Evolutionary conservation across 1,284 basidiomycete species (phyloP).

Genomic region (Apiotrichum mycotoxinovorans): DNA sequence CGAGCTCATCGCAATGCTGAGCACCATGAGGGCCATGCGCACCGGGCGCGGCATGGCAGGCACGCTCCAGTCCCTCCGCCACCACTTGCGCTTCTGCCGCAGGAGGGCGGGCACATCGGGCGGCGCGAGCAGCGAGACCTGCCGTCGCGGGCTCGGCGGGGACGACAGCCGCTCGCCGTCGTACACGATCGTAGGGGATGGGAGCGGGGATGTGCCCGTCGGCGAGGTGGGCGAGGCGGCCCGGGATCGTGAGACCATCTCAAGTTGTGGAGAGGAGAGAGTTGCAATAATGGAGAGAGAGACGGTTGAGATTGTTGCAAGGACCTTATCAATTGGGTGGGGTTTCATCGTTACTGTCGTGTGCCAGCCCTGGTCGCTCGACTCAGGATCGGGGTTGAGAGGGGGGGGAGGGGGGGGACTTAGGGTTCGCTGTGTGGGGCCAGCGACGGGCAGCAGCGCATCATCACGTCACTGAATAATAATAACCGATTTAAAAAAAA

Average conservation of each 20-base stretch:
- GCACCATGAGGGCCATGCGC: constrained; percentile 36
- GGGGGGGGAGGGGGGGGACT: too few species aligned
- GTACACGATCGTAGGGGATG: not conserved
- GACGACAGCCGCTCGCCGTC: too few species aligned
- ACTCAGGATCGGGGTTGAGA: too few species aligned
- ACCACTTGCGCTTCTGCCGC: constrained; percentile 28
- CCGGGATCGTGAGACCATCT: not conserved
- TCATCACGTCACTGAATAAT: too few species aligned
- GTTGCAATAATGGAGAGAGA: not conserved
- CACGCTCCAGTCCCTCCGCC: constrained; percentile 21
- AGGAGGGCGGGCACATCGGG: constrained; percentile 32
- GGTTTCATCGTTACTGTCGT: too few species aligned
- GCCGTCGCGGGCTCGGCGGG: constrained; percentile 2
- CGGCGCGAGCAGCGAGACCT: constrained; percentile 15
- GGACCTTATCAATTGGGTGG: too few species aligned
- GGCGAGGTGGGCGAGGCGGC: not conserved
- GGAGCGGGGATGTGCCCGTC: not conserved
- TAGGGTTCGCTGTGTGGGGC: too few species aligned
- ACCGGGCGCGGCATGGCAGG: constrained; percentile 22
- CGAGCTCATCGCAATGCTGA: constrained; percentile 37
- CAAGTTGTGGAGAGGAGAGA: not conserved
- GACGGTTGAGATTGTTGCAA: too few species aligned
- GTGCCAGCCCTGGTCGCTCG: too few species aligned
- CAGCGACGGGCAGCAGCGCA: too few species aligned
- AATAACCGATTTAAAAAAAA: too few species aligned